Percentiles rank a stretch among this genome's conserved stretches.
Conservation (phyloP, 805 yeast species). For the Candida cerambycidarum region DNA sequence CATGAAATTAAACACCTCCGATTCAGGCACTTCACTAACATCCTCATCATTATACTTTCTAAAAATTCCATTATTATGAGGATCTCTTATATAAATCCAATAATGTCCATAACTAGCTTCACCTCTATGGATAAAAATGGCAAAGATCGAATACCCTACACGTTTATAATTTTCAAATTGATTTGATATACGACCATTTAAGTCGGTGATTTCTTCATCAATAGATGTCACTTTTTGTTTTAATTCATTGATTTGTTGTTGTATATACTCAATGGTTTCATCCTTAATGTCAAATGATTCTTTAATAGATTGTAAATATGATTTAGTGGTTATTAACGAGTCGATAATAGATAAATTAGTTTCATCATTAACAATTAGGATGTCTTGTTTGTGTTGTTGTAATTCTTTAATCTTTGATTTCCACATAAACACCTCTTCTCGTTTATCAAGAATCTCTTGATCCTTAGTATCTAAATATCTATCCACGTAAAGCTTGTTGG, state of each 20-base stretch:
- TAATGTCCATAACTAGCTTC: constrained; percentile 96
- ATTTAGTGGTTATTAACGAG: constrained; percentile 52
- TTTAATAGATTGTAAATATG: constrained; percentile 51
- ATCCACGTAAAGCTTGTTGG: constrained; percentile 78
- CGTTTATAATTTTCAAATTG: constrained; percentile 64
- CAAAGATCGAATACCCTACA: constrained; percentile 80
- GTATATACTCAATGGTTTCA: constrained; percentile 49
- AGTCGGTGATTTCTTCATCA: constrained; percentile 38
- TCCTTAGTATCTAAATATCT: constrained; percentile 76
- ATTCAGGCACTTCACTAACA: constrained; percentile 74
- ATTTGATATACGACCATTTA: constrained; percentile 50
- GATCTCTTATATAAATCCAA: constrained; percentile 91
- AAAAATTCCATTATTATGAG: constrained; percentile 59
- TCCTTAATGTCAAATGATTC: constrained; percentile 38
- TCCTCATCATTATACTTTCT: constrained; percentile 92
- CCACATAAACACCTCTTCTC: constrained; percentile 63
- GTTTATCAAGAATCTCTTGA: constrained; percentile 48
- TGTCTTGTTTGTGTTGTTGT: constrained; percentile 39
- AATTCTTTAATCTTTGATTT: constrained; percentile 51
- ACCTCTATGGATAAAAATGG: constrained; percentile 92
- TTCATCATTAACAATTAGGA: constrained; percentile 42
- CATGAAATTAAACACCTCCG: constrained; percentile 65
- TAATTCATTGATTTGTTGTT: constrained; percentile 46
- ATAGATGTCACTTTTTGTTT: constrained; percentile 45
- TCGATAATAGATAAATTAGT: constrained; percentile 38